A percentile compares a stretch with the other conserved stretches of the same genome.
These are phyloP conservation scores for Fusarium musae DNA, from an alignment of 2,329 filamentous ascomycete species.

Conservation along the genomic window DNA sequence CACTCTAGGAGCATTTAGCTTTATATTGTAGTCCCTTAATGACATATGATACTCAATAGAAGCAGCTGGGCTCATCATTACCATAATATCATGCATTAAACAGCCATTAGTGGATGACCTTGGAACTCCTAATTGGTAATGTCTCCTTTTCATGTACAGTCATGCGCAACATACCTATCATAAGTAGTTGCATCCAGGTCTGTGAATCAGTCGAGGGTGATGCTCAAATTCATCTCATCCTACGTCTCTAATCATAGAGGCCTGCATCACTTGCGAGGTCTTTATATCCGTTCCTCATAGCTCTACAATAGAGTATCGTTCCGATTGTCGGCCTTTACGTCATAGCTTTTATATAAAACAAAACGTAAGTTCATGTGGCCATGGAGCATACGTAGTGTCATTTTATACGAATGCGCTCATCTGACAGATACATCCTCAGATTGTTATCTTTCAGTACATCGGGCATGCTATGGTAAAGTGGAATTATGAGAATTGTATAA, in stretches of 20 bases:
- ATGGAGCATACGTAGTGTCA: no score
- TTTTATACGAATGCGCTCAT: not conserved
- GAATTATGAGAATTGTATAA: fast-evolving
- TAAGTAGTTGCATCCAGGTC: not conserved
- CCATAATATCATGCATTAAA: no score
- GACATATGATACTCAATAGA: no score
- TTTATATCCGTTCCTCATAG: not conserved
- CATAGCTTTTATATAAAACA: not conserved
- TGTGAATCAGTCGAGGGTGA: not conserved
- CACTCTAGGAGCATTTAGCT: not conserved
- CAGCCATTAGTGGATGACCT: not conserved
- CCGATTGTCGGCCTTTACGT: not conserved
- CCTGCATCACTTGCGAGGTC: not conserved
- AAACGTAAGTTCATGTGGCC: not conserved
- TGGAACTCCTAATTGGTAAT: not conserved
- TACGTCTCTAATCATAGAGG: no score
- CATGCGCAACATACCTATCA: fast-evolving
- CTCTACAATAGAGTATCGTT: not conserved
- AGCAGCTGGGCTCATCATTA: not conserved
- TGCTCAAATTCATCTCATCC: not conserved
- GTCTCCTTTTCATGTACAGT: not conserved
- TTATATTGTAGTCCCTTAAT: not conserved
- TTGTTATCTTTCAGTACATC: not conserved
- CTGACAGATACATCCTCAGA: no score
- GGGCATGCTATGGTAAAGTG: no score